These are phyloP conservation scores for Beauveria pseudobassiana DNA, from an alignment of 2,329 filamentous ascomycete genomes.

Conservation along the genomic window DNA sequence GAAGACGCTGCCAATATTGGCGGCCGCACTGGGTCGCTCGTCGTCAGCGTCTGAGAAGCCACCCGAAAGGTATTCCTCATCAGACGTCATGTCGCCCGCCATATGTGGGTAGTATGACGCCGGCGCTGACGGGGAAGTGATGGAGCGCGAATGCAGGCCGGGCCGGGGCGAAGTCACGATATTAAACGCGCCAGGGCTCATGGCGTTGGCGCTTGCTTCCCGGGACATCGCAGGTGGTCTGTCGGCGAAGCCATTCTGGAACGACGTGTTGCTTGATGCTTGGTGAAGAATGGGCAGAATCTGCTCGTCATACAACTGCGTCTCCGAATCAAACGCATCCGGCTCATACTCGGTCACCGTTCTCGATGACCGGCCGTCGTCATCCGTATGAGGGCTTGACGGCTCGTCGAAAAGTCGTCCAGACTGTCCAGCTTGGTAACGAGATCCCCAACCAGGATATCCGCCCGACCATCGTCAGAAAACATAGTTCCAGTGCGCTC, in stretches of 20 bases:
- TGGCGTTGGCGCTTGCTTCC: conserved; percentile 52
- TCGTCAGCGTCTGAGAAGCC: conserved; percentile 74
- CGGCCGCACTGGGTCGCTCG: conserved; percentile 33
- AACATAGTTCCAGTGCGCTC: conserved; percentile 87
- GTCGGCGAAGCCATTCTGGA: conserved; percentile 85
- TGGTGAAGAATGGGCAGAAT: conserved; percentile 85
- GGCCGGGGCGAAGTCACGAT: conserved; percentile 46
- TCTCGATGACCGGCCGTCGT: conserved; percentile 53
- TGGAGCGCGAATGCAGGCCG: conserved; percentile 68
- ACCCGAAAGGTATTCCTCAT: conserved; percentile 69
- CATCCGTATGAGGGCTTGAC: conserved; percentile 48
- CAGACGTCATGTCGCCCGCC: conserved; percentile 56
- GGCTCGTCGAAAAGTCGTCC: conserved; percentile 77
- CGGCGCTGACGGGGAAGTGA: conserved; percentile 69
- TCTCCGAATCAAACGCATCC: conserved; percentile 63
- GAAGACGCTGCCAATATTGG: conserved; percentile 40
- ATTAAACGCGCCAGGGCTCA: conserved; percentile 55
- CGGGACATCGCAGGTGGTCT: conserved; percentile 53
- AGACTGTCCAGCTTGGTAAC: conserved; percentile 72
- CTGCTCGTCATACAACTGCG: conserved; percentile 86
- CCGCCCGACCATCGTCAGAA: conserved; percentile 69
- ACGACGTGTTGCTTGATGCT: conserved; percentile 70
- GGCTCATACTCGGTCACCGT: conserved; percentile 59
- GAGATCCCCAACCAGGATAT: conserved; percentile 66
- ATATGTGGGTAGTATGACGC: conserved; percentile 47